phyloP scores from a whole-genome alignment of 192 early-diverging fungal species.

The Coemansia sp. region DNA sequence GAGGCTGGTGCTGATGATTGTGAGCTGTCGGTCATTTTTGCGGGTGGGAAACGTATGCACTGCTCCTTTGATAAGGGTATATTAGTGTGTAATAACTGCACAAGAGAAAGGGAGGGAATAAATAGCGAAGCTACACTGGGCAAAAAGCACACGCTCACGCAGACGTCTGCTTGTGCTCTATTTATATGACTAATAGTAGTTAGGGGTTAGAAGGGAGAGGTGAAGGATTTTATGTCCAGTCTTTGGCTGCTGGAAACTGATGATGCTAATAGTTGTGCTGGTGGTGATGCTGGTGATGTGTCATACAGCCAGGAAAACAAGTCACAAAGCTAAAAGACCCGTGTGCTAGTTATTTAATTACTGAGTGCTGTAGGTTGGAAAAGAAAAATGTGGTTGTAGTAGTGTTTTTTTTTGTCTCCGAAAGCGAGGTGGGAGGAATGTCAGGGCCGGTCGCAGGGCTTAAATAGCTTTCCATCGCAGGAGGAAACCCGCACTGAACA shows the following conservation, averaged over 20 bases:
- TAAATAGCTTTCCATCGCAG: not conserved
- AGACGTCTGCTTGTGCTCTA: not conserved
- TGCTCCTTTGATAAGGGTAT: not conserved
- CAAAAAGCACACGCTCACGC: not conserved
- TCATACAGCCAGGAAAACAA: constrained; percentile 13
- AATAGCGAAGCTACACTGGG: not conserved
- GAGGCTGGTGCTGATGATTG: constrained; percentile 1
- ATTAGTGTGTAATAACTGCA: not conserved
- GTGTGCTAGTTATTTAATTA: too few species aligned
- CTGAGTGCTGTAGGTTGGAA: not conserved
- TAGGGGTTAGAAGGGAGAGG: not conserved
- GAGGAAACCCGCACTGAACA: not conserved
- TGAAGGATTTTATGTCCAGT: not conserved
- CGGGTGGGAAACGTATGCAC: constrained; percentile 1
- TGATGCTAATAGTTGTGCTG: too few species aligned
- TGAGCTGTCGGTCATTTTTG: constrained; percentile 6
- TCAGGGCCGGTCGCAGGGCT: not conserved
- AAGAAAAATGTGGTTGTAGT: not conserved
- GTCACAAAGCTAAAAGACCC: not conserved
- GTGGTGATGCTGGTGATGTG: constrained; percentile 4
- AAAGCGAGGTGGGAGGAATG: not conserved
- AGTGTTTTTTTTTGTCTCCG: not conserved
- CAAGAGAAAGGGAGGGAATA: not conserved
- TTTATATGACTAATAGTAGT: constrained; percentile 1
- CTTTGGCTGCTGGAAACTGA: not conserved